Evolutionary conservation across 805 yeast genomes (phyloP).

Genomic region (Soucietia sequanensis): DNA sequence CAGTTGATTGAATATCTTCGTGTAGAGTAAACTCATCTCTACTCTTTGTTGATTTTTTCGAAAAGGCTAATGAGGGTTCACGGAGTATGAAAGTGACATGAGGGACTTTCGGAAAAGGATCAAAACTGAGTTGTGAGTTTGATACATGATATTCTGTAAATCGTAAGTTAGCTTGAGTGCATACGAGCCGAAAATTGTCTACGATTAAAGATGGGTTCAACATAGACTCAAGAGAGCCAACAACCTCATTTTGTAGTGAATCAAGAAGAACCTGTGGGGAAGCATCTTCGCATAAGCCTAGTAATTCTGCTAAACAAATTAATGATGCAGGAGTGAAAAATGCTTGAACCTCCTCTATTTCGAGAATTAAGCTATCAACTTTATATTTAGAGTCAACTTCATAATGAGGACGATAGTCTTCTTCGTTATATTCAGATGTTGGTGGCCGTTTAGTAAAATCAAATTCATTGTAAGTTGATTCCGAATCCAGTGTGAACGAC

Average conservation of each 20-base stretch:
- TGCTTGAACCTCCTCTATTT: constrained; percentile 50
- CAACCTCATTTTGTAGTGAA: constrained; percentile 57
- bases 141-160: constrained; percentile 33
- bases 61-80: constrained; percentile 36
- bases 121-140: constrained; percentile 12
- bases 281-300: constrained; percentile 30
- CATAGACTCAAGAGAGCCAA: constrained; percentile 40
- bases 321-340: constrained; percentile 47
- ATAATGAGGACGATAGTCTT: constrained; percentile 30
- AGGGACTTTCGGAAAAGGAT: too few relatives aligned
- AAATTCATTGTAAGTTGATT: constrained; percentile 2
- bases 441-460: constrained; percentile 16
- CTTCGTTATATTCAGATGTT: constrained; percentile 24
- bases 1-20: constrained; percentile 10
- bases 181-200: constrained; percentile 44
- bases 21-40: constrained; percentile 3
- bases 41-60: constrained; percentile 12
- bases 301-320: constrained; percentile 34
- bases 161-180: constrained; percentile 43
- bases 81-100: constrained; percentile 24
- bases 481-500: constrained; percentile 4
- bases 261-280: constrained; percentile 58
- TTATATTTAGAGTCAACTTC: constrained; percentile 40
- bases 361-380: constrained; percentile 54
- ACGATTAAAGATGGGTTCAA: constrained; percentile 33